These are phyloP conservation scores for Colletotrichum caudatum DNA, from an alignment of 2,329 filamentous ascomycete species.

Conservation along the genomic window DNA sequence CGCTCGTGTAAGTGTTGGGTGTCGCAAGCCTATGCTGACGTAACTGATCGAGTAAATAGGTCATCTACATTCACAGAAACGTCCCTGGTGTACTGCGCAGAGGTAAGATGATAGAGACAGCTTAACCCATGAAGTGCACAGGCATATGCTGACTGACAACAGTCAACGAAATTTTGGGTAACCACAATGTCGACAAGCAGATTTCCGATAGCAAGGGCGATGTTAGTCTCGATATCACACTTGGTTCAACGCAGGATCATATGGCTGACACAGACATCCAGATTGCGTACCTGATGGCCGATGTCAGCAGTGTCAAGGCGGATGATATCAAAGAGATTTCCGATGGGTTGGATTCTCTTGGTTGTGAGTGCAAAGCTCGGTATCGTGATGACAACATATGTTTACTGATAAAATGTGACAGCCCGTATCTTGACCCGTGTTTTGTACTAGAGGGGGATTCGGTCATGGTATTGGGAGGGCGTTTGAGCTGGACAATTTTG, in stretches of 20 bases:
- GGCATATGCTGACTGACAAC: constrained; percentile 10
- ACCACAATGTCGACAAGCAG: constrained; percentile 99
- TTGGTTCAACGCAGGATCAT: not conserved
- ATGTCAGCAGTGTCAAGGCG: constrained; percentile 88
- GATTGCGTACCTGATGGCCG: constrained; percentile 96
- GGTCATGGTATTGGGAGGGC: constrained; percentile 28
- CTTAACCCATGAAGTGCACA: not conserved
- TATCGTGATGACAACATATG: constrained; percentile 1
- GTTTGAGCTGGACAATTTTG: constrained; percentile 18
- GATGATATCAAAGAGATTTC: constrained; percentile 88
- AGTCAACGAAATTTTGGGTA: constrained; percentile 94
- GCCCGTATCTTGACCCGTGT: constrained; percentile 62
- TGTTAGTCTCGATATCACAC: constrained; percentile 59
- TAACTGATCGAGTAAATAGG: constrained; percentile 53
- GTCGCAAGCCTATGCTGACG: not conserved
- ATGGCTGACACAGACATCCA: constrained; percentile 50
- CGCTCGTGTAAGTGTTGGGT: constrained; percentile 72
- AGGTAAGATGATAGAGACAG: constrained; percentile 58
- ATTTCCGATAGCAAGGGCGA: constrained; percentile 96
- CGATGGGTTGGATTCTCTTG: constrained; percentile 82
- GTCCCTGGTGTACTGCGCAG: constrained; percentile 93
- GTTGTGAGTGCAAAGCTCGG: constrained; percentile 68
- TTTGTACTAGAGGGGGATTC: constrained; percentile 53
- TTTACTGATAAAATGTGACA: constrained; percentile 42
- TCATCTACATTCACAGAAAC: constrained; percentile 98